Conservation (phyloP, 257 asterid genomes). For the Ilex aquifolium region DNA sequence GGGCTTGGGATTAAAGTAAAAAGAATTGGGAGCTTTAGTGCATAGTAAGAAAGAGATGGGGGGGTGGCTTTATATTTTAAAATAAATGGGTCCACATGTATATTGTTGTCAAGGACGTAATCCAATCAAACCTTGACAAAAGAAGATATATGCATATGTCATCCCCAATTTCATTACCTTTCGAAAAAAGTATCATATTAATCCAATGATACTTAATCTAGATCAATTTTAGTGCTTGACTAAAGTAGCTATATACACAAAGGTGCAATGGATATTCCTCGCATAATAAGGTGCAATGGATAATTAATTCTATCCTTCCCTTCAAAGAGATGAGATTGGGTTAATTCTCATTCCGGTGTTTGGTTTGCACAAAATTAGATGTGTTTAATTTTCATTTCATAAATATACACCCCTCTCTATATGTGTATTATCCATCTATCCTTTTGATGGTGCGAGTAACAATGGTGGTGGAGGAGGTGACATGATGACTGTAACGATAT, state of each 20-base stretch:
- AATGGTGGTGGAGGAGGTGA: too few species aligned
- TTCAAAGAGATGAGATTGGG: too few species aligned
- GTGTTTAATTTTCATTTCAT: too few species aligned
- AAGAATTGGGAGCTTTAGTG: constrained; percentile 17
- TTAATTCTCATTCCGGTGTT: too few species aligned
- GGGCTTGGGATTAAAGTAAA: constrained; percentile 22
- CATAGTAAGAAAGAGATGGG: constrained; percentile 7
- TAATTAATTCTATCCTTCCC: too few species aligned
- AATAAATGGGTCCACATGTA: constrained; percentile 6
- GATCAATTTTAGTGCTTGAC: constrained; percentile 25
- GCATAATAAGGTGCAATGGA: constrained; percentile 3
- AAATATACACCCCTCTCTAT: too few species aligned
- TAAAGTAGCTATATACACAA: constrained; percentile 9
- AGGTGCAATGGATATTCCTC: constrained; percentile 41
- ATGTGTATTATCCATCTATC: too few species aligned
- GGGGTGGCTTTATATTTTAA: constrained; percentile 8
- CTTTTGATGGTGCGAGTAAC: too few species aligned
- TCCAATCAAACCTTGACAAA: constrained; percentile 12
- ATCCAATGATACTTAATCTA: background rate
- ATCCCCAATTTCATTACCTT: constrained; percentile 21
- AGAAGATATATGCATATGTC: constrained; percentile 14
- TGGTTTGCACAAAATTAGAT: too few species aligned
- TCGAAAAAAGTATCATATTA: constrained; percentile 9
- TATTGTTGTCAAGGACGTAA: constrained; percentile 14
- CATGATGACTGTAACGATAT: too few species aligned